These are phyloP conservation scores for Calonectria honghensis DNA, from an alignment of 2,329 filamentous ascomycete species.

Conservation along the genomic window DNA sequence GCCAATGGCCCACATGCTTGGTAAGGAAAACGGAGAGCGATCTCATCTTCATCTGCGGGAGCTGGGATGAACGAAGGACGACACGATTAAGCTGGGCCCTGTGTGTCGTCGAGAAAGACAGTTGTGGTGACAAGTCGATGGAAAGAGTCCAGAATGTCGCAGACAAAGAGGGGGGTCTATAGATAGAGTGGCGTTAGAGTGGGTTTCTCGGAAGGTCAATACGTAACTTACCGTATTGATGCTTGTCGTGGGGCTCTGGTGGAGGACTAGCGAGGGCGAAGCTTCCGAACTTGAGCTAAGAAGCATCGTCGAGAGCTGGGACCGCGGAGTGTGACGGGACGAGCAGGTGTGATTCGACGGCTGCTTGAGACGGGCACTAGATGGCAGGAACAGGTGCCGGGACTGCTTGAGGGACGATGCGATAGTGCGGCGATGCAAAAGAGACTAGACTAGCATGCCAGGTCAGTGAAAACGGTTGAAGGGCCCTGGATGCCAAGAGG, in stretches of 20 bases:
- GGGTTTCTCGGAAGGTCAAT: slow-evolving; percentile 22
- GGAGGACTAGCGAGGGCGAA: slow-evolving; percentile 23
- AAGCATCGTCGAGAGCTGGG: slow-evolving; percentile 32
- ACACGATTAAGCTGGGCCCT: slow-evolving; percentile 45
- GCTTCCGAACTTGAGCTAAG: slow-evolving; percentile 19
- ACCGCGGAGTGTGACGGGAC: slow-evolving; percentile 29
- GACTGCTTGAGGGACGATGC: slow-evolving; percentile 5
- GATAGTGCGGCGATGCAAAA: slow-evolving; percentile 23
- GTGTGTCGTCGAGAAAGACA: slow-evolving; percentile 37
- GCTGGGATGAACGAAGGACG: slow-evolving; percentile 44
- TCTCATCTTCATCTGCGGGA: slow-evolving; percentile 47
- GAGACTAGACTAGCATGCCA: slow-evolving; percentile 10
- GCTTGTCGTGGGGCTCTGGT: slow-evolving; percentile 19
- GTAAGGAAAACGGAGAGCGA: slow-evolving; percentile 44
- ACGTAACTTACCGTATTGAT: slow-evolving; percentile 16
- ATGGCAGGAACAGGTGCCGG: slow-evolving; percentile 21
- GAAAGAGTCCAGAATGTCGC: slow-evolving; percentile 49
- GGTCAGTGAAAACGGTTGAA: slow-evolving; percentile 23
- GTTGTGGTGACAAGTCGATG: slow-evolving; percentile 40
- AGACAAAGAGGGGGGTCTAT: slow-evolving; percentile 42
- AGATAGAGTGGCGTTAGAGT: slow-evolving; percentile 39
- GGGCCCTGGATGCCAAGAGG: slow-evolving; percentile 28
- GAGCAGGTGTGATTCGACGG: slow-evolving; percentile 35
- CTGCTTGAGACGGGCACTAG: slow-evolving; percentile 17
- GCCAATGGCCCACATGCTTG: slow-evolving; percentile 37